Percentiles rank a stretch among this genome's conserved stretches.
phyloP scores from a whole-genome alignment of 148 eudicot species.

The Vaccinium darrowii region DNA sequence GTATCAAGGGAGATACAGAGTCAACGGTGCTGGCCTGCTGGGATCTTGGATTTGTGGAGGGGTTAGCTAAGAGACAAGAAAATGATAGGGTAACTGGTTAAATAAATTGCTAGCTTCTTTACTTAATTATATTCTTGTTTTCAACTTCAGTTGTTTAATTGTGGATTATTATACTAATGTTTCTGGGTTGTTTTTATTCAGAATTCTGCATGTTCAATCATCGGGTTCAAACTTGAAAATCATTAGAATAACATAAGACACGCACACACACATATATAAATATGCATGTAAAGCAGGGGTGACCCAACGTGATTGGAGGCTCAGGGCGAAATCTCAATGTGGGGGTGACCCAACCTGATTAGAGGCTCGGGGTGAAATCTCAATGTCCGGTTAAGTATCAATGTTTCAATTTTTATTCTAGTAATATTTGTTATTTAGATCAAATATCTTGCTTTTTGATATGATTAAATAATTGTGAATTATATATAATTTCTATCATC shows the following conservation, averaged over 20 bases:
- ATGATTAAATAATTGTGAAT: no score
- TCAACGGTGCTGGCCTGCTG: background rate
- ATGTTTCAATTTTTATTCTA: no score
- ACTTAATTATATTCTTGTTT: background rate
- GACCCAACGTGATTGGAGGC: no score
- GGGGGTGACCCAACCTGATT: no score
- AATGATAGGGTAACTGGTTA: background rate
- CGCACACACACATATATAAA: no score
- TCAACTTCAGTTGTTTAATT: background rate
- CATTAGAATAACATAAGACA: background rate
- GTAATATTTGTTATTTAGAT: no score
- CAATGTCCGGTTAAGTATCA: no score
- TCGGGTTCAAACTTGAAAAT: background rate
- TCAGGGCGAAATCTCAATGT: no score
- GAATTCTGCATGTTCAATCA: background rate
- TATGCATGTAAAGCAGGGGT: no score
- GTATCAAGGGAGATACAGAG: background rate
- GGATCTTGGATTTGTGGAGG: background rate
- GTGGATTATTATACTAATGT: background rate
- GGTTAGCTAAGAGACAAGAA: background rate
- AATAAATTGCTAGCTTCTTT: background rate
- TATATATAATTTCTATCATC: no score
- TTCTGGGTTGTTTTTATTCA: background rate
- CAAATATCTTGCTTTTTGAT: no score
- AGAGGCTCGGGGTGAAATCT: no score